Conservation (phyloP, 176 grass and related monocot genomes). For the Urochloa ruziziensis region DNA sequence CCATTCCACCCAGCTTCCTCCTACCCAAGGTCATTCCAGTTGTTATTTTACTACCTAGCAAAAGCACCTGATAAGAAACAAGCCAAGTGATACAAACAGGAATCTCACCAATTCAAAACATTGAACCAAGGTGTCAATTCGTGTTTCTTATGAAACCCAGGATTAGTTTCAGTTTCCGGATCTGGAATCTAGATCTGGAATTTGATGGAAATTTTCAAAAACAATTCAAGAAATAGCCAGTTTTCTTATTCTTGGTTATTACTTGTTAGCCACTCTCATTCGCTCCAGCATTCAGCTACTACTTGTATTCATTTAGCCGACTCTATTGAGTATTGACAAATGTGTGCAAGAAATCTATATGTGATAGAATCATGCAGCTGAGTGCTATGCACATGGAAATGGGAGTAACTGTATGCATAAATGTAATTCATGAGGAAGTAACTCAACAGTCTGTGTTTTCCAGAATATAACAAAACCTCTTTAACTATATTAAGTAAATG, state of each 20-base stretch:
- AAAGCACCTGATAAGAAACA: neutral
- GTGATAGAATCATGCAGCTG: neutral
- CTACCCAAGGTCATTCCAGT: neutral
- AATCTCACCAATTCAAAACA: slow-evolving; percentile 11
- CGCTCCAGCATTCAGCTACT: neutral
- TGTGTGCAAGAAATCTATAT: neutral
- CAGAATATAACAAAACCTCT: neutral
- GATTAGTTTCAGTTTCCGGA: neutral
- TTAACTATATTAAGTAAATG: neutral
- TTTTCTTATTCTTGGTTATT: neutral
- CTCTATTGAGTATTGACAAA: neutral
- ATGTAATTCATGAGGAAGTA: neutral
- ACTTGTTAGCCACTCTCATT: neutral
- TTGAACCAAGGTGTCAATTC: neutral
- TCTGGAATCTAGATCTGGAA: neutral
- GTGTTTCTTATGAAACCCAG: neutral
- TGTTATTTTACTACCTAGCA: neutral
- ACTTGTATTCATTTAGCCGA: neutral
- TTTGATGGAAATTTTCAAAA: neutral
- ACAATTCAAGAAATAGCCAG: neutral
- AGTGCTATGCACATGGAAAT: neutral
- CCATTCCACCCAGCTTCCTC: slow-evolving; percentile 4
- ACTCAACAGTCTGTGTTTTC: neutral
- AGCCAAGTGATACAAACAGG: neutral
- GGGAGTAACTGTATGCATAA: neutral